Evolutionary conservation across 805 yeast species (phyloP), one percentile per base, ranked within the genome.

Genomic region (Pachysolen tannophilus): DNA sequence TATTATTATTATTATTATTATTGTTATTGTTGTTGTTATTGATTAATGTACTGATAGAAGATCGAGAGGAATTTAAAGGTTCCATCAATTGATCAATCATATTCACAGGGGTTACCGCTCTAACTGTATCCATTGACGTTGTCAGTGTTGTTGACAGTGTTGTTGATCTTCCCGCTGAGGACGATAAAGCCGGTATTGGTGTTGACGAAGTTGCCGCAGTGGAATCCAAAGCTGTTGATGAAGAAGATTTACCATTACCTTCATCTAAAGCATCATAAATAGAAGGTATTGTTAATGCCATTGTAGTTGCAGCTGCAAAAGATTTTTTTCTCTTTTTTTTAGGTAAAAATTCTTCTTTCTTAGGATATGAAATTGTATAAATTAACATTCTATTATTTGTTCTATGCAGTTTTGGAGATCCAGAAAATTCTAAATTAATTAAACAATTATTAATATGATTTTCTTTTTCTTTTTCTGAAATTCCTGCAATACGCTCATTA

Each of bases 371-470:
- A 32, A 72, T 63, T 34, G 63, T 72, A 53, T 83, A 86, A 1
- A 87, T 92, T 33, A 92, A 63, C 97, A 92, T 88, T 40, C 95
- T 69, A 53, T 88, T 88, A 20, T 70, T 63, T 4, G 67, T 60
- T 28, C 86, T 56, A 34, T 67, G 67, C 35, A 70, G 69, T 24
- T 70, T 72, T 5, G 77, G 72, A 26, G 75, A 65, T n/a, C 83
- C 80, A 33, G 77, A 71, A 46, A 71, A 75, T 41, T 79, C 81
- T 18, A 82, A 73, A 28, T 56, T 56, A 10, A 50, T 56, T 13
- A 92, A 53, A 53, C 98, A 92, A 6, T 63, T 62, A 42, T 71
- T 75, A 23, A 90, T 75, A 57, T 90, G 97, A 0, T 50, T 52
- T 45, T 80, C 90, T 37, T 72, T 72, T 15, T 58, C 61, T 26